Evolutionary conservation across 2,329 filamentous ascomycete species (phyloP).

Genomic region (Trichoderma breve): DNA sequence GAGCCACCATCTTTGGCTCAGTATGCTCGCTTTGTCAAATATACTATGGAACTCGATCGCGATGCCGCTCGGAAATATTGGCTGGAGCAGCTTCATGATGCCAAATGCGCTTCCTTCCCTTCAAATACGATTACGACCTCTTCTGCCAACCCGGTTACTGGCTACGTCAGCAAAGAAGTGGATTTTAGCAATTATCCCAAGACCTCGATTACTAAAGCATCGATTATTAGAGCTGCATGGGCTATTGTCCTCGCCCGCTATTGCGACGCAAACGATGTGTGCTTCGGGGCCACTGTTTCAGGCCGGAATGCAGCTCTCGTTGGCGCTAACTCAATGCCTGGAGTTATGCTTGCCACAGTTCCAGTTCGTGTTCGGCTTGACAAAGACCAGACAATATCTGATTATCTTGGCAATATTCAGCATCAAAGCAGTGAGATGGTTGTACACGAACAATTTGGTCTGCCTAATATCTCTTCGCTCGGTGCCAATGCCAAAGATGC

Average conservation of each 20-base stretch:
- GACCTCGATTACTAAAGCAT: slow-evolving; percentile 19
- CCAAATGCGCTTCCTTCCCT: not conserved
- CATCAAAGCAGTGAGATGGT: slow-evolving; percentile 25
- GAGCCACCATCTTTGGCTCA: slow-evolving; percentile 18
- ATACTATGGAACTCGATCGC: not conserved
- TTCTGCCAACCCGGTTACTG: not conserved
- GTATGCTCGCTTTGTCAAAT: slow-evolving; percentile 11
- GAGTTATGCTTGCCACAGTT: slow-evolving; percentile 7
- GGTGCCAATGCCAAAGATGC: slow-evolving; percentile 19
- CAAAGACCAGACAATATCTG: not conserved
- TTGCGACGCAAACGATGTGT: slow-evolving; percentile 18
- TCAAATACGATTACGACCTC: not conserved
- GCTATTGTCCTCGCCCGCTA: slow-evolving; percentile 23
- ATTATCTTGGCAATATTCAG: slow-evolving; percentile 26
- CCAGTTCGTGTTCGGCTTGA: slow-evolving; percentile 3
- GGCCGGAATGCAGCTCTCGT: slow-evolving; percentile 15
- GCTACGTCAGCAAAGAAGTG: not conserved
- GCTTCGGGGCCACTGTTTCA: slow-evolving; percentile 26
- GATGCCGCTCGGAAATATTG: not conserved
- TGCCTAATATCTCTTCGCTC: slow-evolving; percentile 29
- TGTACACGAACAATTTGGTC: slow-evolving; percentile 28
- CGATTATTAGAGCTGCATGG: slow-evolving; percentile 26
- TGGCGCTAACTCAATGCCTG: slow-evolving; percentile 6
- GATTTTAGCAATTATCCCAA: not conserved
- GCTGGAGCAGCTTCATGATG: not conserved